These are phyloP conservation scores for Boletus coffeatus DNA, from an alignment of 1,284 basidiomycete genomes.

Conservation along the genomic window DNA sequence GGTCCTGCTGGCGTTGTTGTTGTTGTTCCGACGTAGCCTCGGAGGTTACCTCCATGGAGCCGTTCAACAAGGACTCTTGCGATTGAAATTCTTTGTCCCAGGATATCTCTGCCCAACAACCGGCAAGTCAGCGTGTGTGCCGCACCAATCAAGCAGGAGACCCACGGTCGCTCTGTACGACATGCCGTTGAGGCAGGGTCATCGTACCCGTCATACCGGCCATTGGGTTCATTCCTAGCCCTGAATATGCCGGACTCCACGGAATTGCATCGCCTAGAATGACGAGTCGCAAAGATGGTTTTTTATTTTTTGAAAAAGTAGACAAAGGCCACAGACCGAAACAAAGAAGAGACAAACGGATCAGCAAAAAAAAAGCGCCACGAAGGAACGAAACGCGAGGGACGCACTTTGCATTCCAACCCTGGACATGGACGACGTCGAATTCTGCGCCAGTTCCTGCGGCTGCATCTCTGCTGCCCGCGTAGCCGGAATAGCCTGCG, in stretches of 20 bases:
- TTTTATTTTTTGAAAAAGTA: background rate
- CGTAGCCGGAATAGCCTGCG: constrained; percentile 1
- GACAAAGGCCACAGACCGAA: too few species aligned
- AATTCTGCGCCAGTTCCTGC: constrained; percentile 11
- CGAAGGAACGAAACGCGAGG: background rate
- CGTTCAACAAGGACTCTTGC: constrained; percentile 39
- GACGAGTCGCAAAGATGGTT: background rate
- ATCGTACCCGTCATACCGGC: constrained; percentile 27
- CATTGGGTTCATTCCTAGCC: constrained; percentile 35
- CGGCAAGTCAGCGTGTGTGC: background rate
- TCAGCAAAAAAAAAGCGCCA: constrained; percentile 6
- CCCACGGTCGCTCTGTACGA: constrained; percentile 34
- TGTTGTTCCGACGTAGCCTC: constrained; percentile 7
- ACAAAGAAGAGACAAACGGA: constrained; percentile 1
- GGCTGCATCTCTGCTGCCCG: constrained; percentile 1
- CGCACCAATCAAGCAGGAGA: constrained; percentile 6
- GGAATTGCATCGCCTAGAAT: constrained; percentile 30
- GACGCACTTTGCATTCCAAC: constrained; percentile 19
- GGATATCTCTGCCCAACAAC: constrained; percentile 33
- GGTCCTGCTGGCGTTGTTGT: constrained; percentile 18
- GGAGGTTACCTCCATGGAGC: background rate
- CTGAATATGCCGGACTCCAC: constrained; percentile 34
- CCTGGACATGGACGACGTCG: background rate
- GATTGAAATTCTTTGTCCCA: constrained; percentile 64
- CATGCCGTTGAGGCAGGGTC: constrained; percentile 31